phyloP scores from a whole-genome alignment of 192 early-diverging fungal genomes.

The Podila epicladia region DNA sequence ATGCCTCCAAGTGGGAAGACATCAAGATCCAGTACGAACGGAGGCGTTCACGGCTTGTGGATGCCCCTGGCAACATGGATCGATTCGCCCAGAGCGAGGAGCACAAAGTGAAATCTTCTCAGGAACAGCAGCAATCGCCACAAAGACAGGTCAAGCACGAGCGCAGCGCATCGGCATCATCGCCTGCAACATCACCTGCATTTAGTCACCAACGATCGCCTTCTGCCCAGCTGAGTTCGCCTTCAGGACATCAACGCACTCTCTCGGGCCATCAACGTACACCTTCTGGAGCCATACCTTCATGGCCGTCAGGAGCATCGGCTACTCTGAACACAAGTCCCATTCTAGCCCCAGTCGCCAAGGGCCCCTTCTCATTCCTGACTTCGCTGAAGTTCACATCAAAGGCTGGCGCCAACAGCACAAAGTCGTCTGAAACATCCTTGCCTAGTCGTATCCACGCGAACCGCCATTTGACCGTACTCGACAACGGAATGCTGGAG shows the following conservation, averaged over 20 bases:
- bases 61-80: conserved; percentile 17
- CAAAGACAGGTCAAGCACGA: conserved; percentile 7
- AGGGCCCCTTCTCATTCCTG: conserved; percentile 33
- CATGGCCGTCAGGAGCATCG: conserved; percentile 43
- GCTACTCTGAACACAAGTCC: conserved; percentile 4
- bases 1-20: conserved; percentile 45
- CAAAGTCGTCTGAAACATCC: neutral
- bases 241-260: conserved; percentile 26
- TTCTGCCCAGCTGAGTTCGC: conserved; percentile 12
- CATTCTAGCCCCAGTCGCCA: neutral
- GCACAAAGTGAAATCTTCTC: conserved; percentile 13
- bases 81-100: neutral
- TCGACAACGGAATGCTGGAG: conserved; percentile 46
- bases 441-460: conserved; percentile 40
- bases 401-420: neutral
- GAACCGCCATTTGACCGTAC: conserved; percentile 28
- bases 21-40: conserved; percentile 31
- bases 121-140: conserved; percentile 16
- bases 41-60: conserved; percentile 23
- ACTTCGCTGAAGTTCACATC: conserved; percentile 36
- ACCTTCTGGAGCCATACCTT: conserved; percentile 5
- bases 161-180: conserved; percentile 21
- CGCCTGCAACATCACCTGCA: neutral
- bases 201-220: neutral
- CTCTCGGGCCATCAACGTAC: conserved; percentile 28